Conservation (phyloP, 1,284 basidiomycete species). For the Ustilago loliicola region DNA sequence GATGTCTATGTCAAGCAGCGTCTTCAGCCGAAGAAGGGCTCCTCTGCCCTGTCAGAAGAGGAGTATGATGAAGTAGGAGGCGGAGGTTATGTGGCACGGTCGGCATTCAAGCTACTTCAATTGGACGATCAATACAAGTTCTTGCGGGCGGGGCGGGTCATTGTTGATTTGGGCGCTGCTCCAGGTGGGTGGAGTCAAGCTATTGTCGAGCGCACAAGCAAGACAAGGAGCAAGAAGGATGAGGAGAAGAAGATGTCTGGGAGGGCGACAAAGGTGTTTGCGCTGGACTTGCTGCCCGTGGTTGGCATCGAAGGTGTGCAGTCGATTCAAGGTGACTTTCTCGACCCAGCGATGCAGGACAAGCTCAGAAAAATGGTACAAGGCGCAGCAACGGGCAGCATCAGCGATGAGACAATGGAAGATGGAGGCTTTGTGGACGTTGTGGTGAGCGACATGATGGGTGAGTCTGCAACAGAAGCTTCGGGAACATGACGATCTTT, state of each 20-base stretch:
- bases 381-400: slow-evolving; percentile 1
- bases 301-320: slow-evolving; percentile 28
- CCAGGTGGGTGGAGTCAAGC: slow-evolving; percentile 67
- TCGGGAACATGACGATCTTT: neutral
- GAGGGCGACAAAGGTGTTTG: slow-evolving; percentile 36
- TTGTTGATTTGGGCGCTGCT: slow-evolving; percentile 65
- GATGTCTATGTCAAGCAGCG: slow-evolving; percentile 51
- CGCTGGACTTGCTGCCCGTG: slow-evolving; percentile 57
- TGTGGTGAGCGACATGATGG: slow-evolving; percentile 67
- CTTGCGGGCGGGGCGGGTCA: slow-evolving; percentile 41
- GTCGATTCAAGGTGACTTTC: slow-evolving; percentile 60
- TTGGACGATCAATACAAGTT: slow-evolving; percentile 57
- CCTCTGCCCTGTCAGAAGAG: neutral
- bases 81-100: slow-evolving; percentile 52
- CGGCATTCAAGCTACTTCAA: slow-evolving; percentile 65
- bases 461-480: slow-evolving; percentile 22
- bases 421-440: slow-evolving; percentile 53
- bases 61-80: slow-evolving; percentile 13
- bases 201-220: slow-evolving; percentile 34
- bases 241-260: neutral
- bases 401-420: neutral
- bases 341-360: slow-evolving; percentile 27
- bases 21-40: slow-evolving; percentile 2
- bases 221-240: neutral
- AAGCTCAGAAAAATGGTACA: slow-evolving; percentile 25